These are phyloP conservation scores for Asterophora lycoperdoides DNA, from an alignment of 768 basidiomycete species.

Conservation along the genomic window DNA sequence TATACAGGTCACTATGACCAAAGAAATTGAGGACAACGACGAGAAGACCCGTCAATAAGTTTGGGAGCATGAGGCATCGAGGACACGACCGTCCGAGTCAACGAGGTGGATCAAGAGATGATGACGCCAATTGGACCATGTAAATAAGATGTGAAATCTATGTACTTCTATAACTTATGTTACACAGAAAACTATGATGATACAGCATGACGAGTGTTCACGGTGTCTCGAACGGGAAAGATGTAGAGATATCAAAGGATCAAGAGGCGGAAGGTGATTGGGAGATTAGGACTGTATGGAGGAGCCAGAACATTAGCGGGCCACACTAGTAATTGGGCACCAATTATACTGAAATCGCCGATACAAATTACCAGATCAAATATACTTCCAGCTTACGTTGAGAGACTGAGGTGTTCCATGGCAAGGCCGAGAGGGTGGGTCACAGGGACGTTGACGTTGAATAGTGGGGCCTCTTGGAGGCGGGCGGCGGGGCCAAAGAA, in stretches of 20 bases:
- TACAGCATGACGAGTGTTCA: slow-evolving; percentile 5
- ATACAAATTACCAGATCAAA: not conserved
- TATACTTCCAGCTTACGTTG: slow-evolving; percentile 3
- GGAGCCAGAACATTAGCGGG: slow-evolving; percentile 1
- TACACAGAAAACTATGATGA: slow-evolving; percentile 3
- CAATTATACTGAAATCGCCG: not conserved
- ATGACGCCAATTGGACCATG: too few species aligned
- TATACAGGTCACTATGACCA: slow-evolving; percentile 4
- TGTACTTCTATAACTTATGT: too few species aligned
- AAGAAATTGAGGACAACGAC: slow-evolving; percentile 37
- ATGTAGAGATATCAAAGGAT: slow-evolving; percentile 2
- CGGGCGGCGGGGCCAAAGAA: slow-evolving; percentile 63
- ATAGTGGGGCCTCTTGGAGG: slow-evolving; percentile 29
- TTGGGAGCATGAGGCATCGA: slow-evolving; percentile 45
- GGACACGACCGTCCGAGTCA: not conserved
- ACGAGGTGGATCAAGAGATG: too few species aligned
- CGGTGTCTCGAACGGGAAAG: not conserved
- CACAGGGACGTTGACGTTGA: slow-evolving; percentile 34
- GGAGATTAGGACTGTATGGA: not conserved
- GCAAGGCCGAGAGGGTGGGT: slow-evolving; percentile 61
- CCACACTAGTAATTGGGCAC: not conserved
- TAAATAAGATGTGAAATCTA: too few species aligned
- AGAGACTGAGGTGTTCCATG: slow-evolving; percentile 49
- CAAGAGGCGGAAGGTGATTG: not conserved
- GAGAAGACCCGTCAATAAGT: slow-evolving; percentile 45